Evolutionary conservation across 129 eudicot genomes (phyloP), one percentile per base, ranked within the genome.

Genomic region (Flaveria robusta): DNA sequence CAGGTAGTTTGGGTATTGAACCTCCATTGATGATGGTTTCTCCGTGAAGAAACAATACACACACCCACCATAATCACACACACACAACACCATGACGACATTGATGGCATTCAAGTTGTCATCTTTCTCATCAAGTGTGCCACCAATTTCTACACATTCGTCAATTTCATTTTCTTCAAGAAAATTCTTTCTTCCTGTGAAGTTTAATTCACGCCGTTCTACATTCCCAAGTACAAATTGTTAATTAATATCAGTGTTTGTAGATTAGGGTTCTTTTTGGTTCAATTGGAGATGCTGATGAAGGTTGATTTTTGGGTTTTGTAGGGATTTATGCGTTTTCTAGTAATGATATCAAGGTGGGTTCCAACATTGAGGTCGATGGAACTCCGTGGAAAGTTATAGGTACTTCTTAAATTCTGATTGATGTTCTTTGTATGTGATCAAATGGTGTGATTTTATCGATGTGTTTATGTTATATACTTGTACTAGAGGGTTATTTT

Each of bases 331-430:
- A 74, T 81, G 95, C 95, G 1, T 75, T 83, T 54, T 80, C 90
- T 60, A 88, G 97, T 76, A 91, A 91, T 78, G 95, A 91, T 71
- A 91, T 91, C 0, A 91, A 88, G 81, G 97, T 91, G 59, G 97
- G 97, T 58, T 80, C 86, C 75, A 88, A 81, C 81, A 77, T 91
- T 83, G 97, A 91, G 81, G 97, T 91, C 2, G 97, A 91, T 68
- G 97, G 97, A 10, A 12, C 78, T 67, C 97, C 97, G 60, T 91
- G 95, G 92, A 91, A 79, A 80, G 95, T 91, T 70, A 78, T 88
- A 70, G 97, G 97, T 91, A 81, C 29, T 22, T 70, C 8, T 10
- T 5, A 60, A 24, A 12, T 22, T 3, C 52, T 31, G 39, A 10
- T 71, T 63, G 42, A 7, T 59, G 62, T 7, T 64, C 20, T 64